Percentiles rank a stretch among this genome's conserved stretches.
Conservation (phyloP, 2,329 filamentous ascomycete species). For the Alternaria novae-zelandiae region DNA sequence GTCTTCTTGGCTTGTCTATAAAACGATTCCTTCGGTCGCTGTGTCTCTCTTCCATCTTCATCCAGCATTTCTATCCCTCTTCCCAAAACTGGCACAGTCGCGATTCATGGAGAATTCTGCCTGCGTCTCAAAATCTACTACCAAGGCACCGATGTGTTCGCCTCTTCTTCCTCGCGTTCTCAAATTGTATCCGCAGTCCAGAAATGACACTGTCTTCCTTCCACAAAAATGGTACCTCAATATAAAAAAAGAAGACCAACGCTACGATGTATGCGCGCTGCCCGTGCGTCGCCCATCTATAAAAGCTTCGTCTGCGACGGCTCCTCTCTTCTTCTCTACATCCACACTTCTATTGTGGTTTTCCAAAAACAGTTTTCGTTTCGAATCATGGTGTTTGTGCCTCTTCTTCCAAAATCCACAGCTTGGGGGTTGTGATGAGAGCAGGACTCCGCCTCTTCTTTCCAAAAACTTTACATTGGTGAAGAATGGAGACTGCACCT, state of each 20-base stretch:
- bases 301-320: not conserved
- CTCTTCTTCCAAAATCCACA: not conserved
- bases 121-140: not conserved
- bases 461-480: accelerated
- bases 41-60: not conserved
- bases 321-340: not conserved
- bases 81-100: no score
- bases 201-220: not conserved
- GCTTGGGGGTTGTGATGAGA: not conserved
- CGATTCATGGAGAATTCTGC: no score
- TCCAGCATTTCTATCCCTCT: not conserved
- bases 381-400: not conserved
- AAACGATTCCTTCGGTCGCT: accelerated
- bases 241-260: not conserved
- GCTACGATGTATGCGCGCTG: not conserved
- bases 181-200: not conserved
- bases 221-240: accelerated
- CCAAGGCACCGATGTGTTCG: not conserved
- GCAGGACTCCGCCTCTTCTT: not conserved
- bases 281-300: not conserved
- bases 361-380: not conserved
- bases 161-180: not conserved
- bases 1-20: not conserved
- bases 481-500: not conserved
- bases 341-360: not conserved